Evolutionary conservation across 768 basidiomycete species (phyloP).

Genomic region (Amanita pallidorosea): DNA sequence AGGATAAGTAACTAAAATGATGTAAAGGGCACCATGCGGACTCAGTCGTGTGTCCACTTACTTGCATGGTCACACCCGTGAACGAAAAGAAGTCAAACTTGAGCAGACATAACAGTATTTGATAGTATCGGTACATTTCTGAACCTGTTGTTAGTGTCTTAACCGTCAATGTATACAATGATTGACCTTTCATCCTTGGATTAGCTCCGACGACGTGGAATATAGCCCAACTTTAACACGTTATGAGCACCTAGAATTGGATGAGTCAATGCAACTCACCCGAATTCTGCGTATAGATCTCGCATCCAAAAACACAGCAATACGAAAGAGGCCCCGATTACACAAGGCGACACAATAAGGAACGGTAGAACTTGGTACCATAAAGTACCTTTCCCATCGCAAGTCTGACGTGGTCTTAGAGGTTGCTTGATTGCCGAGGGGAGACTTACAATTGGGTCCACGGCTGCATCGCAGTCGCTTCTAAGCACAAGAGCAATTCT

Average conservation of each 20-base stretch:
- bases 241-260: not conserved
- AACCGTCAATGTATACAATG: not conserved
- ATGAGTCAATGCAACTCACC: conserved; percentile 30
- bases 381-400: conserved; percentile 40
- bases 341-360: conserved; percentile 61
- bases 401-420: conserved; percentile 23
- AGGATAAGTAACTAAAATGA: conserved; percentile 62
- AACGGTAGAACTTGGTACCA: conserved; percentile 53
- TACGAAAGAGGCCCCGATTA: conserved; percentile 60
- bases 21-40: not conserved
- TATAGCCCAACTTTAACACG: conserved; percentile 62
- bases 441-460: conserved; percentile 27
- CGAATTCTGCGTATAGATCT: conserved; percentile 71
- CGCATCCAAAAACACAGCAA: conserved; percentile 58
- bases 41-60: conserved; percentile 9
- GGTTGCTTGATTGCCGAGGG: not conserved
- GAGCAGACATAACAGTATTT: conserved; percentile 78
- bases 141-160: conserved; percentile 4
- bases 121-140: conserved; percentile 88
- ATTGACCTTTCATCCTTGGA: conserved; percentile 70
- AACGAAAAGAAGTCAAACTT: conserved; percentile 91
- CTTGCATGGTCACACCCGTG: conserved; percentile 84
- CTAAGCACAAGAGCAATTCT: conserved; percentile 39
- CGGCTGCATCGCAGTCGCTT: conserved; percentile 21
- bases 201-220: conserved; percentile 86